Conservation (phyloP, 2,329 filamentous ascomycete genomes). For the Trichoderma breve region DNA sequence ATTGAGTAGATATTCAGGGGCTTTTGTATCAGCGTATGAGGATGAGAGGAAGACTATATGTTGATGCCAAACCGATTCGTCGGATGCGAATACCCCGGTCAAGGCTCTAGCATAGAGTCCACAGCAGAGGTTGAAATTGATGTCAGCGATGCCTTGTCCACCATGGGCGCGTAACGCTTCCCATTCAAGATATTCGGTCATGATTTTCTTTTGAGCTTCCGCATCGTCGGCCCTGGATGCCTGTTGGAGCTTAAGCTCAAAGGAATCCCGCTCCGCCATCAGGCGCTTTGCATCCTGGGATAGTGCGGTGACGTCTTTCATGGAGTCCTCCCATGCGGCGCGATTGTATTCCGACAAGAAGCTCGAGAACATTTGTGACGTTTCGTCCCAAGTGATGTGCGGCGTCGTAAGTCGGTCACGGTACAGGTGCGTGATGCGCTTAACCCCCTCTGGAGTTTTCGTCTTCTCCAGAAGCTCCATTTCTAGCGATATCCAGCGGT, state of each 20-base stretch:
- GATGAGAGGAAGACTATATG: constrained; percentile 72
- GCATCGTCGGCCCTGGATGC: constrained; percentile 56
- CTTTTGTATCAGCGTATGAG: constrained; percentile 37
- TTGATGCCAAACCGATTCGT: constrained; percentile 78
- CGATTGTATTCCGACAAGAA: constrained; percentile 72
- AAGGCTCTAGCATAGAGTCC: constrained; percentile 79
- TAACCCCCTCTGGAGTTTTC: constrained; percentile 55
- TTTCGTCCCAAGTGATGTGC: constrained; percentile 72
- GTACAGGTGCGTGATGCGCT: constrained; percentile 67
- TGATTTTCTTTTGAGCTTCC: constrained; percentile 50
- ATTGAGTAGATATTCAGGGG: constrained; percentile 55
- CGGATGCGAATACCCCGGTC: constrained; percentile 64
- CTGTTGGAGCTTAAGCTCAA: constrained; percentile 64
- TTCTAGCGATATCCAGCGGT: constrained; percentile 72
- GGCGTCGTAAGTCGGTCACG: constrained; percentile 68
- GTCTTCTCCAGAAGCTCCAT: constrained; percentile 63
- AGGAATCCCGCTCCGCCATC: constrained; percentile 58
- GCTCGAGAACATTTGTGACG: constrained; percentile 70
- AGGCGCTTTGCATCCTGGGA: constrained; percentile 66
- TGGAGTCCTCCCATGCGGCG: constrained; percentile 68
- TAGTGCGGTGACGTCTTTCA: constrained; percentile 64
- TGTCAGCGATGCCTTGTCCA: constrained; percentile 46
- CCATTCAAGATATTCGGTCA: constrained; percentile 78
- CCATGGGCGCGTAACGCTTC: constrained; percentile 63
- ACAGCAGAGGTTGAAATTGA: constrained; percentile 52